Evolutionary conservation across 257 asterid genomes (phyloP), one percentile per base, ranked within the genome.

Genomic region (Schizonepeta tenuifolia): DNA sequence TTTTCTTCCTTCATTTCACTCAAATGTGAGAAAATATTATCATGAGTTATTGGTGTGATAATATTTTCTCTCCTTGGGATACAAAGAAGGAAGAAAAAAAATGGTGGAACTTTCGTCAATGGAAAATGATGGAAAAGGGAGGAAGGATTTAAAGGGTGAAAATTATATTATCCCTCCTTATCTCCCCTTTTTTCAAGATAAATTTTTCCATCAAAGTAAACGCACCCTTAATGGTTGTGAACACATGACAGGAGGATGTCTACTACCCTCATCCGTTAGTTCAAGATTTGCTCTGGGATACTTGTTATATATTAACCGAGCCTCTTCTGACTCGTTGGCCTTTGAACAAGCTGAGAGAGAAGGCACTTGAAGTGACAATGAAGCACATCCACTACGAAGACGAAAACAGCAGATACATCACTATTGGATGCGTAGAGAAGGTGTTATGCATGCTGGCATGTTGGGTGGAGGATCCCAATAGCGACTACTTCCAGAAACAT

Each of bases 161-260:
- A n/a, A n/a, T n/a, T n/a, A n/a, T n/a, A n/a, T n/a, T n/a, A n/a
- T n/a, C n/a, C n/a, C n/a, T n/a, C n/a, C n/a, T n/a, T n/a, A n/a
- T n/a, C n/a, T n/a, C n/a, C n/a, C n/a, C n/a, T n/a, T n/a, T n/a
- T n/a, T n/a, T n/a, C n/a, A n/a, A n/a, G n/a, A n/a, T n/a, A n/a
- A n/a, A n/a, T n/a, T n/a, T n/a, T n/a, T n/a, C n/a, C n/a, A n/a
- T n/a, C n/a, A n/a, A n/a, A n/a, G n/a, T n/a, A n/a, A n/a, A n/a
- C n/a, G n/a, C n/a, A n/a, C n/a, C n/a, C n/a, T n/a, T n/a, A n/a
- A n/a, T n/a, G n/a, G n/a, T n/a, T n/a, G n/a, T n/a, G n/a, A n/a
- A n/a, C n/a, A n/a, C n/a, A n/a, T n/a, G n/a, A n/a, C n/a, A n/a
- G 94, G 96, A 89, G 82, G 96, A 89, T 78, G 73, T 87, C 4